These are phyloP conservation scores for Phytophthora pseudosyringae DNA, from an alignment of 352 stramenopile species.

Conservation along the genomic window DNA sequence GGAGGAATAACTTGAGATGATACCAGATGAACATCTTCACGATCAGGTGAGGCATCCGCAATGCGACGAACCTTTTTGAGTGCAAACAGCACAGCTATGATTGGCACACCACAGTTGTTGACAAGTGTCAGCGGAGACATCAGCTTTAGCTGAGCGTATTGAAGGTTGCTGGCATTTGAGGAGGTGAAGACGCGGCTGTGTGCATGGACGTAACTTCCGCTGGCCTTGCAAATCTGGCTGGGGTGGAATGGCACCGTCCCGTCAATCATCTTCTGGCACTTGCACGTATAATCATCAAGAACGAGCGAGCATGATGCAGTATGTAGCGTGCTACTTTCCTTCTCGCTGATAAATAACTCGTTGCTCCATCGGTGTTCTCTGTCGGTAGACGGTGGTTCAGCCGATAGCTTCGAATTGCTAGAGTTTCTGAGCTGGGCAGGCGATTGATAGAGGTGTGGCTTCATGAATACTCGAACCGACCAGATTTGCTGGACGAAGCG, in stretches of 20 bases:
- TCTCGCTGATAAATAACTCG: slow-evolving; percentile 77
- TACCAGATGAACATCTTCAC: slow-evolving; percentile 80
- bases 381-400: slow-evolving; percentile 20
- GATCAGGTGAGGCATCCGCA: slow-evolving; percentile 49
- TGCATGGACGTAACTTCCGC: slow-evolving; percentile 76
- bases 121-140: slow-evolving; percentile 73
- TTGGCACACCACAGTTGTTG: slow-evolving; percentile 78
- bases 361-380: slow-evolving; percentile 85
- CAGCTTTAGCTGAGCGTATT: slow-evolving; percentile 75
- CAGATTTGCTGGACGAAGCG: slow-evolving; percentile 61
- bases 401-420: slow-evolving; percentile 13
- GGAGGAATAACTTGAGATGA: slow-evolving; percentile 66
- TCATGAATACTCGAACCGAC: slow-evolving; percentile 69
- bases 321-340: slow-evolving; percentile 61
- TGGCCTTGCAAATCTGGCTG: slow-evolving; percentile 70
- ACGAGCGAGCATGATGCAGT: slow-evolving; percentile 72
- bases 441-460: slow-evolving; percentile 42
- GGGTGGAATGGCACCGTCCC: slow-evolving; percentile 74
- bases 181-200: slow-evolving; percentile 68
- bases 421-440: slow-evolving; percentile 4
- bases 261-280: slow-evolving; percentile 83
- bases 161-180: slow-evolving; percentile 67
- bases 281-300: slow-evolving; percentile 76
- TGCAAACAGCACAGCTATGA: slow-evolving; percentile 75
- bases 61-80: slow-evolving; percentile 80